Conservation (phyloP, 352 stramenopile genomes). For the Globisporangium lucens region DNA sequence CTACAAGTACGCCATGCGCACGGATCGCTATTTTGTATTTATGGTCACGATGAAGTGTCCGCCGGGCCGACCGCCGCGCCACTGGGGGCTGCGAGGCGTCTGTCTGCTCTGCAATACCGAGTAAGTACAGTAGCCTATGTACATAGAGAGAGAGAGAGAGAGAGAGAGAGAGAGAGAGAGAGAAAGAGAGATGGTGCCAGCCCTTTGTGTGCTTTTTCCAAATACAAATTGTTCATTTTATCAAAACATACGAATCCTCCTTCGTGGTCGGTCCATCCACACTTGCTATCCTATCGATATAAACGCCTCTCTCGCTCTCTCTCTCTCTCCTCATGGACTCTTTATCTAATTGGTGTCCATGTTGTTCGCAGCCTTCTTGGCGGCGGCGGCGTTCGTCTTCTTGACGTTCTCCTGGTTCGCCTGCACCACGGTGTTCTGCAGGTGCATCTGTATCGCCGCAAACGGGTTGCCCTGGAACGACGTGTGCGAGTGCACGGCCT, state of each 20-base stretch:
- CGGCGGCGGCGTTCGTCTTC: conserved; percentile 29
- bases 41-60: conserved; percentile 92
- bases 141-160: neutral
- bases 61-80: conserved; percentile 84
- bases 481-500: conserved; percentile 79
- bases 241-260: conserved; percentile 3
- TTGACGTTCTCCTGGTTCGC: conserved; percentile 60
- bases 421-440: conserved; percentile 85
- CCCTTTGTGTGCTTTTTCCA: neutral
- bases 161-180: neutral
- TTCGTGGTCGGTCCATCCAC: neutral
- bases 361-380: conserved; percentile 23
- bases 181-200: neutral
- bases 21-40: conserved; percentile 96
- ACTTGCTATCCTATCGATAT: conserved; percentile 4
- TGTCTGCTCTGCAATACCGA: conserved; percentile 95
- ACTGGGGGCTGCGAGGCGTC: conserved; percentile 94
- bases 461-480: conserved; percentile 83
- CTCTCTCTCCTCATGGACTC: neutral
- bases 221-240: conserved; percentile 13
- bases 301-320: neutral
- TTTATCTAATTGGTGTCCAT: conserved; percentile 37
- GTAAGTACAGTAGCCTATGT: conserved; percentile 23
- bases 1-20: conserved; percentile 97
- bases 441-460: conserved; percentile 80